Evolutionary conservation across 108 stramenopile genomes (phyloP), one percentile per base, ranked within the genome.

Genomic region (Cyclostephanos tholiformis): DNA sequence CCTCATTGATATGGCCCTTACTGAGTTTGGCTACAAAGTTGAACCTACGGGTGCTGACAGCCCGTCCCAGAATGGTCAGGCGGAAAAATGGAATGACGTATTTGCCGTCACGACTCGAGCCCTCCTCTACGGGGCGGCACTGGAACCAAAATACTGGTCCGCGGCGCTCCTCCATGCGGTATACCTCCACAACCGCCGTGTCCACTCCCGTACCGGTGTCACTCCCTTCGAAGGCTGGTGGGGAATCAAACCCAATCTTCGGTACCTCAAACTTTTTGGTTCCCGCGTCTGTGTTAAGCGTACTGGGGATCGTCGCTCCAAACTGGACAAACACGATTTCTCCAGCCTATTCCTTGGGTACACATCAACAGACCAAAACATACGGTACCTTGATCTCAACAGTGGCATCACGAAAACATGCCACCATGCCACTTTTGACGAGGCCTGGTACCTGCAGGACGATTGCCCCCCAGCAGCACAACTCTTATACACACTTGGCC

Each of bases 151-250:
- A n/a, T n/a, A n/a, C 8, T 26, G 23, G 20, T 26, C 56, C 23
- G 56, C 56, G 20, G 67, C 53, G 10, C 9, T 68, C 4, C 6
- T 36, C 4, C 67, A 68, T 39, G 67, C 52, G 1, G 67, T 39
- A 35, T 68, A 68, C 32, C 67, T 68, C 30, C 67, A 68, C 55
- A 68, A 68, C 20, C 52, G 67, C 26, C 53, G 55, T 17, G 53
- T 68, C 17, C 67, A 57, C 25, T 26, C 20, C 12, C 12, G 25
- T 12, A 20, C 26, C 56, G 26, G 12, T 20, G 12, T 22, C 56
- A 57, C 56, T 57, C 56, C 56, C 26, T 57, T 26, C 8, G 23
- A 68, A 51, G 49, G 46, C 65, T 38, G 27, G 67, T 48, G 16
- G 17, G 52, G 35, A 16, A 11, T 50, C 14, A 30, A 6, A n/a